Percentiles rank a stretch among this genome's conserved stretches.
Evolutionary conservation across 495 filamentous ascomycete species (phyloP).

Genomic region (Aspergillus affinis): DNA sequence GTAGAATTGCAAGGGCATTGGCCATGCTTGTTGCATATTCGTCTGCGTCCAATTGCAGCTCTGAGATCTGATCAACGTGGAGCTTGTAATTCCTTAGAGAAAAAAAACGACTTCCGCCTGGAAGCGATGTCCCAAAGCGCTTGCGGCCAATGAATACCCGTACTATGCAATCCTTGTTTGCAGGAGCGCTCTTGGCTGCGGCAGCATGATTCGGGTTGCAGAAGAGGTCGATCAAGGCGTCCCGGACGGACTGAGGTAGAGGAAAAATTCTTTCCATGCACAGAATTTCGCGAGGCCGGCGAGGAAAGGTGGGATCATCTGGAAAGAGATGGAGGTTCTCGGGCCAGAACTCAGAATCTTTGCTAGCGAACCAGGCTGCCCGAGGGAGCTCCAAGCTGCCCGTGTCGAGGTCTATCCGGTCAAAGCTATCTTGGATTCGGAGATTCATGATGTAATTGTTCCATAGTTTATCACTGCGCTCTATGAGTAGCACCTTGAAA

Average conservation of each 20-base stretch:
- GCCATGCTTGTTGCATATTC: constrained; percentile 35
- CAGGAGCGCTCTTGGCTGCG: constrained; percentile 1
- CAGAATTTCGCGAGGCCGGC: constrained; percentile 5
- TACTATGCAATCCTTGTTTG: constrained; percentile 40
- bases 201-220: background rate
- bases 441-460: constrained; percentile 5
- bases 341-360: constrained; percentile 10
- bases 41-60: constrained; percentile 9
- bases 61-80: constrained; percentile 44
- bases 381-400: constrained; percentile 1
- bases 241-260: constrained; percentile 4
- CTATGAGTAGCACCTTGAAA: constrained; percentile 3
- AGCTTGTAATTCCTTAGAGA: constrained; percentile 46
- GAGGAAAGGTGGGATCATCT: constrained; percentile 7
- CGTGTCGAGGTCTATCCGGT: background rate
- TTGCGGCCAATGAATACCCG: constrained; percentile 43
- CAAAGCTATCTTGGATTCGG: constrained; percentile 3
- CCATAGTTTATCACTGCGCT: constrained; percentile 3
- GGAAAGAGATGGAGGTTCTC: constrained; percentile 11
- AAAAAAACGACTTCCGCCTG: constrained; percentile 24
- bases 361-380: constrained; percentile 11
- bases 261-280: constrained; percentile 13
- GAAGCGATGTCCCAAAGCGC: constrained; percentile 7
- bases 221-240: constrained; percentile 1
- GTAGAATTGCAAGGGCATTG: constrained; percentile 39